phyloP scores from a whole-genome alignment of 1,284 basidiomycete species.

The Xerocomus amazonicus region DNA sequence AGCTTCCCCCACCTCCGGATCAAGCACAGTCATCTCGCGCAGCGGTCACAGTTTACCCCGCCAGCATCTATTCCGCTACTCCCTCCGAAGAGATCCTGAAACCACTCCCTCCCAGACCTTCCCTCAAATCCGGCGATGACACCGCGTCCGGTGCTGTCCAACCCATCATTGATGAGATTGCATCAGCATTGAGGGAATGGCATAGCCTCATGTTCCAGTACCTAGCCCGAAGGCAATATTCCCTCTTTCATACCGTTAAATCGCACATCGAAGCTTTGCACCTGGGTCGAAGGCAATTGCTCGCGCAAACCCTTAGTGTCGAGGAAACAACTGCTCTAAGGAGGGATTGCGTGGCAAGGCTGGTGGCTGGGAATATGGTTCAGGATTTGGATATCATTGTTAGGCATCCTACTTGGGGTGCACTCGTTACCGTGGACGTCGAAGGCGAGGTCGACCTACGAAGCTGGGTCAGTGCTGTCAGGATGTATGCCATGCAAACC shows the following conservation, averaged over 20 bases:
- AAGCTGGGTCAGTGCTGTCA: conserved; percentile 81
- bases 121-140: conserved; percentile 89
- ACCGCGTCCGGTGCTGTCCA: conserved; percentile 79
- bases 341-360: conserved; percentile 81
- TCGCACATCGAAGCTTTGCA: conserved; percentile 92
- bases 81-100: conserved; percentile 67
- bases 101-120: conserved; percentile 87
- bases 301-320: conserved; percentile 82
- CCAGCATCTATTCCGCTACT: conserved; percentile 63
- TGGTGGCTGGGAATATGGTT: conserved; percentile 88
- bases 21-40: conserved; percentile 67
- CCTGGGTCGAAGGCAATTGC: conserved; percentile 83
- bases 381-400: conserved; percentile 96
- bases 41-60: conserved; percentile 64
- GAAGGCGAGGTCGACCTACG: conserved; percentile 71
- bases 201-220: conserved; percentile 89
- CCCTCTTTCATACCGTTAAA: conserved; percentile 81
- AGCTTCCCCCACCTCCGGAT: conserved; percentile 68
- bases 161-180: conserved; percentile 96
- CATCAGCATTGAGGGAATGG: conserved; percentile 95
- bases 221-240: conserved; percentile 85
- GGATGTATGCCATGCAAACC: conserved; percentile 87
- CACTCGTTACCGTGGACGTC: conserved; percentile 81
- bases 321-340: conserved; percentile 86
- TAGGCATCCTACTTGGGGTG: conserved; percentile 88